phyloP scores from a whole-genome alignment of 371 early-diverging fungal species.

The Mortierella sp. region DNA sequence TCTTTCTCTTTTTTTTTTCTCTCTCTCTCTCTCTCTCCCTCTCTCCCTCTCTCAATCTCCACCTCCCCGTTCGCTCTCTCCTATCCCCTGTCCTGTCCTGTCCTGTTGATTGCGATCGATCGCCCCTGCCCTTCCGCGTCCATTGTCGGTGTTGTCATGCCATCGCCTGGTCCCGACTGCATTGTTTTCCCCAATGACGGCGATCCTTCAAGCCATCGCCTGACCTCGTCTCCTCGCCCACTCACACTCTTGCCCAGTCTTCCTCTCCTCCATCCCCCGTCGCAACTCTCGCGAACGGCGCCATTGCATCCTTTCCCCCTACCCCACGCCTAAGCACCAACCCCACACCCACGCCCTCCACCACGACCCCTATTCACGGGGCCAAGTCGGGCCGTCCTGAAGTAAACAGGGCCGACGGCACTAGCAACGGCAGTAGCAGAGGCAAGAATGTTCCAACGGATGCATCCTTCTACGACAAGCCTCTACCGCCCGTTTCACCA shows the following conservation, averaged over 20 bases:
- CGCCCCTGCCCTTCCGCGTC: too few relatives aligned
- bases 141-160: too few relatives aligned
- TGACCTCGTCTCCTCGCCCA: slow-evolving; percentile 3
- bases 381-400: background rate
- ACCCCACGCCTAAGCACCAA: slow-evolving; percentile 3
- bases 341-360: slow-evolving; percentile 2
- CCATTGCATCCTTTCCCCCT: slow-evolving; percentile 14
- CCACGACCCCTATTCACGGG: background rate
- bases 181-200: slow-evolving; percentile 37
- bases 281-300: background rate
- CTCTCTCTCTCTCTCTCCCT: background rate
- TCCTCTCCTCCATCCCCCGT: background rate
- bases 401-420: too few relatives aligned
- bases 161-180: background rate
- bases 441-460: too few relatives aligned
- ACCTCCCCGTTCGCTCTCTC: background rate
- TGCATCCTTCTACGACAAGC: too few relatives aligned
- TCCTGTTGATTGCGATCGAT: background rate
- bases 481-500: too few relatives aligned
- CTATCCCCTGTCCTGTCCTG: background rate
- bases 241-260: background rate
- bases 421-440: too few relatives aligned
- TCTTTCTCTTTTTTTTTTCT: background rate
- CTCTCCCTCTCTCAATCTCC: background rate
- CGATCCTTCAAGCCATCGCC: slow-evolving; percentile 31